Evolutionary conservation across 257 asterid genomes (phyloP), one percentile per base, ranked within the genome.

Genomic region (Eustoma russellianum): DNA sequence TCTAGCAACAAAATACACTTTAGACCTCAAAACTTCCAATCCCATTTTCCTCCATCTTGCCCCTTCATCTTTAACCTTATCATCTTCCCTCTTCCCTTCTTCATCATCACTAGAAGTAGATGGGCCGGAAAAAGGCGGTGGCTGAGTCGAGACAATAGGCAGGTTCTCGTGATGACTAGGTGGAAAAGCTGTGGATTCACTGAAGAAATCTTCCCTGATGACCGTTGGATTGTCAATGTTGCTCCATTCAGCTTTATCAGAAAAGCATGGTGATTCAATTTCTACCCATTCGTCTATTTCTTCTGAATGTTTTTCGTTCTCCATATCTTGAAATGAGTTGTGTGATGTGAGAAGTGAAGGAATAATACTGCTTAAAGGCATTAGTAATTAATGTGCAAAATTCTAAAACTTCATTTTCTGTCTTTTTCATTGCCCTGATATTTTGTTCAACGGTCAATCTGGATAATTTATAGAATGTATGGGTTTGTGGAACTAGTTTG

Each of bases 271-370:
- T 14, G 74, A 54, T 28, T 59, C 53, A 45, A 85, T 66, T 59
- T 66, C 73, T 63, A 78, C 66, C 95, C 95, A 86, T 3, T 86
- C 93, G 17, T 48, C 59, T 9, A 60, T 52, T 56, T 54, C 78
- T 61, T 65, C 80, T 16, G 79, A 57, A 48, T 43, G 57, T 28
- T 63, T 61, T 18, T 70, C 71, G 53, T 43, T 67, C 46, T 81
- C 87, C 95, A 86, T 86, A 38, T 34, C 50, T 12, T 46, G 8
- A 55, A 18, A 38, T 0, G 2, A 49, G 40, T 17, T 2, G 16
- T 33, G 14, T 3, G 9, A 34, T 24, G 30, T 24, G 30, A 24
- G 3, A 24, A 24, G 30, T 24, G 30, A 24, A 24, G 30, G 30
- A 24, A 24, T 24, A 24, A 24, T 24, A 24, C 2, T 24, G 30